Base-by-base conservation (phyloP, 1,139 yeast genomes). In the Yamadazyma pseudoaaseri region DNA sequence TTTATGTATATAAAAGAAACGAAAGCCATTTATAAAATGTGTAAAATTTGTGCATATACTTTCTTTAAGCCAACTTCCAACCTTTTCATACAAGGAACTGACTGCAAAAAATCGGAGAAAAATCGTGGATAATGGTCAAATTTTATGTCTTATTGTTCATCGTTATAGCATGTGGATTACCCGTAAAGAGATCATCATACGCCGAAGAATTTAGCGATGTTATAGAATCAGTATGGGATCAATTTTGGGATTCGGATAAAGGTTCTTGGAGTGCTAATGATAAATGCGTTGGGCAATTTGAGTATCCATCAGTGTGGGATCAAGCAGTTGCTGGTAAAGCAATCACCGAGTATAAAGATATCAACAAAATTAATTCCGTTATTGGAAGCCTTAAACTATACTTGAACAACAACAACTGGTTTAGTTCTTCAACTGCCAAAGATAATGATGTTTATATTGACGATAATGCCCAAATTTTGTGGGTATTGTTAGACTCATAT, bases 381-480 rank as follows among this genome's bases (percentile, higher is more conserved):
- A 28, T 48, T 14, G 24, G 36, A 14, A 31, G 37, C 18, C 28
- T 52, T 21, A 39, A 46, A 18, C 39, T 43, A 26, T 47, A 41
- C 34, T 33, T 42, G 24, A 45, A 44, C 29, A 15, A 34, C 6
- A 31, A 41, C 3, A 30, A 26, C 12, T 35, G 66, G 59, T 62
- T 49, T 33, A 54, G 62, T 17, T 55, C 65, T 1, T 40, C 58
- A n/a, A 51, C 55, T 5, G 58, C 54, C 6, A 48, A 47, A 25
- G 57, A 56, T 30, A 34, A 41, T 9, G 66, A 62, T 30, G 51
- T 60, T 10, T 63, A 61, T 35, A 51, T 53, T 23, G 70, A 63
- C 41, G 70, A 63, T 38, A 56, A 62, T 36, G 49, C 64, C 6
- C 69, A 63, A 36, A 54, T 57, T 1, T 39, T 49, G 8, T 63